A percentile compares a stretch with the other conserved stretches of the same genome.
Conservation (phyloP, 352 stramenopile species). For the Achlya hypogyna region DNA sequence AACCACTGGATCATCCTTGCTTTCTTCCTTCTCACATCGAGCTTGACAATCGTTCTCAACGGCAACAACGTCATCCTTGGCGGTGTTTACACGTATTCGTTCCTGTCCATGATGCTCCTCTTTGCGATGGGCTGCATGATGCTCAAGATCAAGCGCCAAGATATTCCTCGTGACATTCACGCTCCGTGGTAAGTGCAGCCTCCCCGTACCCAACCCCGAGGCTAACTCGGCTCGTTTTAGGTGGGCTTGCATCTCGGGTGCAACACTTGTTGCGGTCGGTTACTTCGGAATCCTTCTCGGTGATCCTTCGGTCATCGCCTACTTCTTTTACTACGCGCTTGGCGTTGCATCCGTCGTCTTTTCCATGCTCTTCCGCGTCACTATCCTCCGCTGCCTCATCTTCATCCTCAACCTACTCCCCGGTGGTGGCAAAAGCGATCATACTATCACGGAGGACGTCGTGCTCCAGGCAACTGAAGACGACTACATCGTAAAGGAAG, state of each 20-base stretch:
- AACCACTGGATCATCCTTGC: slow-evolving; percentile 78
- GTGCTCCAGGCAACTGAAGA: background rate
- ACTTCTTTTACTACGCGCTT: slow-evolving; percentile 74
- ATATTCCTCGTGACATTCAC: slow-evolving; percentile 77
- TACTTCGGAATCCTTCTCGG: slow-evolving; percentile 58
- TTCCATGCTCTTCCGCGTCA: slow-evolving; percentile 71
- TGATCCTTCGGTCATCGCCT: slow-evolving; percentile 65
- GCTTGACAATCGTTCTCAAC: slow-evolving; percentile 65
- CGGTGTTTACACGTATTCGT: slow-evolving; percentile 89
- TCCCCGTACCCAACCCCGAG: too few relatives aligned
- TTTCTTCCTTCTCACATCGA: slow-evolving; percentile 64
- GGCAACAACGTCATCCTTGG: slow-evolving; percentile 75
- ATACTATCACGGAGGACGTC: background rate
- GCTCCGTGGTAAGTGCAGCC: too few relatives aligned
- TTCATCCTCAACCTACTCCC: slow-evolving; percentile 33
- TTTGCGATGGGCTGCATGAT: slow-evolving; percentile 88
- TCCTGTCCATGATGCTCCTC: slow-evolving; percentile 85
- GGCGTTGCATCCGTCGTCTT: slow-evolving; percentile 63
- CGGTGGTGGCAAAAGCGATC: background rate
- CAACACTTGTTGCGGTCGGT: slow-evolving; percentile 57
- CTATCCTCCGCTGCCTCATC: slow-evolving; percentile 61
- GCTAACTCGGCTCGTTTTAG: too few relatives aligned
- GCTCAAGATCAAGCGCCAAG: slow-evolving; percentile 88
- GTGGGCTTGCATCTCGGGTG: slow-evolving; percentile 65
- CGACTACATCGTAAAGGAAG: background rate